Evolutionary conservation across 345 rosid species (phyloP).

Genomic region (Pistacia atlantica): DNA sequence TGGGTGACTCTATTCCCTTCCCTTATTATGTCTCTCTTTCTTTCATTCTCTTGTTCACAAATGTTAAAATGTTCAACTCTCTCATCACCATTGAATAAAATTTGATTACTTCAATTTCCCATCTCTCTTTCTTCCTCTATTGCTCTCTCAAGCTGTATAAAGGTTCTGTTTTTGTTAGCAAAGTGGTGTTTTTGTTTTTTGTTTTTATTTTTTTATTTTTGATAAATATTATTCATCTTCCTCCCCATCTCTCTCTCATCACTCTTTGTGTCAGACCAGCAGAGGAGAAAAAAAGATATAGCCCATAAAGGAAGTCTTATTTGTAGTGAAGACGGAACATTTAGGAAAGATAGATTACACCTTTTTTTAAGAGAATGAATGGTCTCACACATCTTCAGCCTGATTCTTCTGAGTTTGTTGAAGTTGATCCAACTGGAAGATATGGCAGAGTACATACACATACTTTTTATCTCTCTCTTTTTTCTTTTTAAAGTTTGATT

Average conservation of each 20-base stretch:
- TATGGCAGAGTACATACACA: conserved; percentile 72
- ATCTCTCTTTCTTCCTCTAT: not conserved
- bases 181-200: not conserved
- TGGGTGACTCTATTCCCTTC: not conserved
- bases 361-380: conserved; percentile 54
- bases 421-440: conserved; percentile 98
- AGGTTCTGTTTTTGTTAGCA: not conserved
- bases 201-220: not conserved
- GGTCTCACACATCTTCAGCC: conserved; percentile 49
- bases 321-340: not conserved
- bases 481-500: conserved; percentile 4
- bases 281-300: not conserved
- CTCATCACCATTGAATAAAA: not conserved
- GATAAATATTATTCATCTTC: conserved; percentile 12
- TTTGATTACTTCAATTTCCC: not conserved
- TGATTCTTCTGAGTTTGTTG: conserved; percentile 76
- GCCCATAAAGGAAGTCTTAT: not conserved
- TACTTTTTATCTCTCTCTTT: conserved; percentile 16
- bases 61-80: not conserved
- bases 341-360: not conserved
- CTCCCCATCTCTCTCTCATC: conserved; percentile 3
- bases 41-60: not conserved
- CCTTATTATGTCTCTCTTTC: too few relatives aligned
- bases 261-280: conserved; percentile 3
- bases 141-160: not conserved